Evolutionary conservation across 768 basidiomycete genomes (phyloP), one percentile per base, ranked within the genome.

Genomic region (Hortiboletus campestris): DNA sequence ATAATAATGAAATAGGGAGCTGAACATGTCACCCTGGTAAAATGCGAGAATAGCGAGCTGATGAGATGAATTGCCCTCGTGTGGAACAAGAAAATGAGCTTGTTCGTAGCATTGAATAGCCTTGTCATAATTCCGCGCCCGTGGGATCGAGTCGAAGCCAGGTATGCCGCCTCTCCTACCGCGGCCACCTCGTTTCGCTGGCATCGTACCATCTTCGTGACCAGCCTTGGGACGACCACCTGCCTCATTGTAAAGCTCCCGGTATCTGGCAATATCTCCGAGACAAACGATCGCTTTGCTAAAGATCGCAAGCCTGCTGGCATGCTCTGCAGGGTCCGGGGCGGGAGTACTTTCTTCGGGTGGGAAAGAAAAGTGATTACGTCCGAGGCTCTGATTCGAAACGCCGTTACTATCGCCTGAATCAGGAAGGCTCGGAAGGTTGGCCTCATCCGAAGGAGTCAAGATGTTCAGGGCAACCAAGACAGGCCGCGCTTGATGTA

Each of bases 11-110:
- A 89, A 80, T 10, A 92, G 75, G 31, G 91, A 86, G 32, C 77
- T 73, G 64, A 96, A 94, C n/a, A 81, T 77, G 72, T 98, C 93
- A 58, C 82, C 80, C 62, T 88, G 79, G 70, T 97, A 95, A 6
- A 88, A 85, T 3, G 93, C 83, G 32, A 98, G 81, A 56, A 98
- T 95, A 5, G 96, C 97, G 19, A 98, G 84, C 71, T 98, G 97
- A 69, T 98, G 96, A 19, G 89, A 96, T 1, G 97, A 84, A 65
- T 98, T 95, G 61, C 96, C 97, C 60, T 96, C 91, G 52, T 88
- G 79, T 0, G 97, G 96, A 7, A 90, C 75, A 10, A 99, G 78
- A 31, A 86, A 67, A 39, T 88, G 80, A 2, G 97, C 95, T 58
- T 91, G 88, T 46, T 91, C 85, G 70, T 98, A 99, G 67, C 86